Percentiles rank a stretch among this genome's conserved stretches.
These are phyloP conservation scores for Alternaria brassicicola DNA, from an alignment of 2,329 filamentous ascomycete genomes.

Conservation along the genomic window DNA sequence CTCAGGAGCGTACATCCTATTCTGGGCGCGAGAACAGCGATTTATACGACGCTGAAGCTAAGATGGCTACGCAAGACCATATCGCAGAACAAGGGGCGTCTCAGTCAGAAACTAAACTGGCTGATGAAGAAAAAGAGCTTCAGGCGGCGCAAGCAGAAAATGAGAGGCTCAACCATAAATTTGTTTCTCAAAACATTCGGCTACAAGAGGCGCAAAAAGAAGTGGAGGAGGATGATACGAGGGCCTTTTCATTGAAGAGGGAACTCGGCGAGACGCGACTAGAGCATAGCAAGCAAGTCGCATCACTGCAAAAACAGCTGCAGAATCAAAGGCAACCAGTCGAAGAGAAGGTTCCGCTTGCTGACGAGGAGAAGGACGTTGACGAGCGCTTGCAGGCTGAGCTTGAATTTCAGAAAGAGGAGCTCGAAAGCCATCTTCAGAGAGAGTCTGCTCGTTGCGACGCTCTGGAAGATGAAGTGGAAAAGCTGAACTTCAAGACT, in stretches of 20 bases:
- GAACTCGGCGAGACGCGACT: not conserved
- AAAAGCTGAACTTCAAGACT: not conserved
- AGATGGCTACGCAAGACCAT: not conserved
- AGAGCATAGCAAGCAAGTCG: not conserved
- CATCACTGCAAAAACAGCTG: not conserved
- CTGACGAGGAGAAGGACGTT: not conserved
- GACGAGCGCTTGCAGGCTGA: too few relatives aligned
- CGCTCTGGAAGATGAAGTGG: too few relatives aligned
- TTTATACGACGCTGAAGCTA: too few relatives aligned
- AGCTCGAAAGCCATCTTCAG: too few relatives aligned
- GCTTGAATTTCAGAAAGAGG: too few relatives aligned
- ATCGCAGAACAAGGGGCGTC: too few relatives aligned
- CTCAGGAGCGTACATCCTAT: not conserved
- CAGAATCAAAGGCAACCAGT: not conserved
- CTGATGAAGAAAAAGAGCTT: not conserved
- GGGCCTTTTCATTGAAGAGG: not conserved
- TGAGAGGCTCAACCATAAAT: not conserved
- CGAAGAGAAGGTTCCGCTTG: not conserved
- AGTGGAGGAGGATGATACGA: not conserved
- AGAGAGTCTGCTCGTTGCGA: too few relatives aligned
- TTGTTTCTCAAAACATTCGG: not conserved
- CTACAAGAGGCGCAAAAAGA: not conserved
- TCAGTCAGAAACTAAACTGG: not conserved
- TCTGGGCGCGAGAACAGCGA: not conserved
- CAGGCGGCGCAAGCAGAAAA: not conserved